Base-by-base conservation (phyloP, 441 rosid species). In the Adansonia gregorii region DNA sequence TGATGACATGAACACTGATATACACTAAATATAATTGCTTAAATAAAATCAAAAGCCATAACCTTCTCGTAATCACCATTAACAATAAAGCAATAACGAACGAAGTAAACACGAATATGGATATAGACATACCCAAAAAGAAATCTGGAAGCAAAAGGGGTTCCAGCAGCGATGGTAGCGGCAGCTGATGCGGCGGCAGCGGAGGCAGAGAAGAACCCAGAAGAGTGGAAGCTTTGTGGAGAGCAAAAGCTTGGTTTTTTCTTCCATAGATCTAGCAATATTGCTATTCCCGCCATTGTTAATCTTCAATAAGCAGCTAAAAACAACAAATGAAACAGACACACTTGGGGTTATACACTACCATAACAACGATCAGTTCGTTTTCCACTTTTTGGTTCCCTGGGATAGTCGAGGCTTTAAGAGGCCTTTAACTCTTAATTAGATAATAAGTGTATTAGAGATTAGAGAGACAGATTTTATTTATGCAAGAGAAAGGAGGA, bases 201-300 rank as follows among this genome's bases (percentile, higher is more conserved):
- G 56, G 94, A 67, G 65, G 97, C 86, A 41, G 95, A 88, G 68
- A 87, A 89, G 49, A 90, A 81, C 8, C 88, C 89, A 55, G 87
- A 78, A 49, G 91, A 84, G 85, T 89, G 89, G 12, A 89, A 55
- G 54, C 82, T 70, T 20, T 87, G 90, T 75, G 91, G 59, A 72
- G 93, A 74, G 72, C 59, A 71, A 76, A 81, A 82, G 84, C 74
- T 76, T 45, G 90, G 92, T 80, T 89, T 89, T 85, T 87, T 94
- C 90, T 87, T 83, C 63, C 89, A 76, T 56, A 96, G 92, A 90
- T 96, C 99, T 75, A 92, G 80, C 27, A 92, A 79, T 81, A 94
- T 67, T 10, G 97, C 91, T 78, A 93, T 85, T 80, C 98, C 98
- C 83, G 93, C 93, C 99, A 96, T 96, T 74, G 86, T 24, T 72